Conservation (phyloP, 73 alveolate genomes). For the Paraurostyla sp. region DNA sequence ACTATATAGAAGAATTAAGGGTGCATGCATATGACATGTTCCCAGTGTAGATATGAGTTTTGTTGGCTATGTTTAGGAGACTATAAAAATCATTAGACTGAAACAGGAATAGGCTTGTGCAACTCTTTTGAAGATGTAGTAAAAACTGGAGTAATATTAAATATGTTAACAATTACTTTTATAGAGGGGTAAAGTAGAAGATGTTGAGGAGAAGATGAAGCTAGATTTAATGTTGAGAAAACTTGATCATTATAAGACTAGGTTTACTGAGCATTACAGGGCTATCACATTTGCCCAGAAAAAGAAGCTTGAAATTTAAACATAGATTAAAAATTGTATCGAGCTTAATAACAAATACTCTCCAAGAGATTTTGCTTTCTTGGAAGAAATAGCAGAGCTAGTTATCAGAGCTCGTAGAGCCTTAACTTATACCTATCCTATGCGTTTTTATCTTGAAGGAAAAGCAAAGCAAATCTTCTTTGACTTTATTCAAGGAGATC, state of each 20-base stretch:
- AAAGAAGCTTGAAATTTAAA: constrained; percentile 33
- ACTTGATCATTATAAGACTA: constrained; percentile 57
- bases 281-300: constrained; percentile 64
- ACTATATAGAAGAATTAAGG: constrained; percentile 97
- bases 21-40: constrained; percentile 96
- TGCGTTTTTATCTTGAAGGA: constrained; percentile 65
- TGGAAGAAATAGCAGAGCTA: constrained; percentile 65
- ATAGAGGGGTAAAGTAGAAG: constrained; percentile 65
- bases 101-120: constrained; percentile 69
- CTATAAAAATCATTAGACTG: constrained; percentile 76
- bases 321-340: constrained; percentile 43
- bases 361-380: constrained; percentile 50
- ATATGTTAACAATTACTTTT: not conserved
- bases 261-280: constrained; percentile 59
- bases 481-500: constrained; percentile 73
- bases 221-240: constrained; percentile 56
- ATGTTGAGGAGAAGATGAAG: constrained; percentile 59
- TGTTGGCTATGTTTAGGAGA: constrained; percentile 95
- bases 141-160: constrained; percentile 3
- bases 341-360: constrained; percentile 26
- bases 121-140: constrained; percentile 64
- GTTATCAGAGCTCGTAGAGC: constrained; percentile 74
- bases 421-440: constrained; percentile 68
- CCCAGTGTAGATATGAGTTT: constrained; percentile 91
- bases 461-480: constrained; percentile 67